Evolutionary conservation across 768 basidiomycete genomes (phyloP), one percentile per base, ranked within the genome.

Genomic region (Suillus fuscotomentosus): DNA sequence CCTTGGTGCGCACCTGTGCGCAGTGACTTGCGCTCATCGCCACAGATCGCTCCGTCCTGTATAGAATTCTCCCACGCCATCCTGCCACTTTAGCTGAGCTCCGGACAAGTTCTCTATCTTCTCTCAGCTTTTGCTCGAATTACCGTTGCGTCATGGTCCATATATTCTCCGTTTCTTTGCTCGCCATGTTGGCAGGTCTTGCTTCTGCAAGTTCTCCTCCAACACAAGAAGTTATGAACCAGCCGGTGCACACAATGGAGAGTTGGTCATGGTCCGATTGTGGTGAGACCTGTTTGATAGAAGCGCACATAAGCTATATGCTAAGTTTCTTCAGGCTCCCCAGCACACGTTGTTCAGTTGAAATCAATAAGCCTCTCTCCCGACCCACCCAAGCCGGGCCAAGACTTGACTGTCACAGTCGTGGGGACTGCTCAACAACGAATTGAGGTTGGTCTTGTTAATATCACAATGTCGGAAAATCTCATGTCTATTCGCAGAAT

Each of bases 321-420:
- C 70, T 64, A 43, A 45, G 39, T 17, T 39, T 41, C 48, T 47
- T 62, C 74, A 91, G 88, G 90, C 39, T 17, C 55, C 8, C 56
- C 73, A 3, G 63, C 66, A 0, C 83, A 89, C 65, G 67, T 78
- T 5, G 73, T 94, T 64, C 83, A 89, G 68, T 79, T 98, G 61
- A 71, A 91, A 22, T 88, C 85, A n/a, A 88, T 98, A 63, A 63
- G 72, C 3, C 80, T 98, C 45, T 83, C 78, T 17, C 97, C 97
- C 0, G 94, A 98, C 71, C 96, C 97, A 39, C 97, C 97, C 1
- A 73, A 86, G 70, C 93, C 95, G 5, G 97, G 97, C 5, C 69
- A 92, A 72, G 84, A 94, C 69, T 78, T 99, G 70, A 96, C 94
- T n/a, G 89, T 99, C 66, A 89, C 78, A 5, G 96, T 91, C 20